These are phyloP conservation scores for Sphaerobolus stellatus DNA, from an alignment of 1,284 basidiomycete genomes.

Conservation along the genomic window DNA sequence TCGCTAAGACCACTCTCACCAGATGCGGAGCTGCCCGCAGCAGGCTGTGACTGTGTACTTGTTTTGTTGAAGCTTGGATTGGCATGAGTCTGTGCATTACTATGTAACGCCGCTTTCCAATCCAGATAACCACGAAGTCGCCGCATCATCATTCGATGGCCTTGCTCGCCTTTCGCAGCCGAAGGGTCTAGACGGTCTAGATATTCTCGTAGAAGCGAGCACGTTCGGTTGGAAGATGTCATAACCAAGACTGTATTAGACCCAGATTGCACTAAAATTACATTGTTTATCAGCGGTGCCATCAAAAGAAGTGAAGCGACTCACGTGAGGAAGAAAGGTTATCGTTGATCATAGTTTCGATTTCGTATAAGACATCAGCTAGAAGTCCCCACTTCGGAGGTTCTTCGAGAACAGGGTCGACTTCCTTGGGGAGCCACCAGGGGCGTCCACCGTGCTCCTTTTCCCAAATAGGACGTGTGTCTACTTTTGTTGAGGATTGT, in stretches of 20 bases:
- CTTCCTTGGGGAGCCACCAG: conserved; percentile 72
- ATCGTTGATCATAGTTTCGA: conserved; percentile 82
- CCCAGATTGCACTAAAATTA: conserved; percentile 49
- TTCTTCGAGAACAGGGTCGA: conserved; percentile 90
- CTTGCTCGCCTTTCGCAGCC: conserved; percentile 58
- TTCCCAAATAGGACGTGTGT: not conserved
- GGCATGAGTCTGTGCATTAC: conserved; percentile 1
- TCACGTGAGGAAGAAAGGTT: conserved; percentile 40
- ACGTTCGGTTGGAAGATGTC: conserved; percentile 81
- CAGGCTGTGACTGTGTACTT: not conserved
- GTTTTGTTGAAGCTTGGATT: conserved; percentile 2
- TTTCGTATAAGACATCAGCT: conserved; percentile 84
- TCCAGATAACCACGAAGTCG: conserved; percentile 73
- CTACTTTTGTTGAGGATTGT: conserved; percentile 1
- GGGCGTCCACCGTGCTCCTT: conserved; percentile 19
- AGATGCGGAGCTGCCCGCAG: not conserved
- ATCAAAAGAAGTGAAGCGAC: conserved; percentile 17
- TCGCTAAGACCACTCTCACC: conserved; percentile 50
- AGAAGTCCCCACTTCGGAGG: conserved; percentile 93
- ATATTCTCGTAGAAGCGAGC: conserved; percentile 75
- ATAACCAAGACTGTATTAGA: conserved; percentile 84
- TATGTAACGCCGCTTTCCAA: conserved; percentile 70
- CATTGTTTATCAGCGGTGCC: conserved; percentile 1
- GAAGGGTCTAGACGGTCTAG: conserved; percentile 63
- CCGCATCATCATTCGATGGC: conserved; percentile 75